These are phyloP conservation scores for Fusarium tricinctum DNA, from an alignment of 2,329 filamentous ascomycete species.

Conservation along the genomic window DNA sequence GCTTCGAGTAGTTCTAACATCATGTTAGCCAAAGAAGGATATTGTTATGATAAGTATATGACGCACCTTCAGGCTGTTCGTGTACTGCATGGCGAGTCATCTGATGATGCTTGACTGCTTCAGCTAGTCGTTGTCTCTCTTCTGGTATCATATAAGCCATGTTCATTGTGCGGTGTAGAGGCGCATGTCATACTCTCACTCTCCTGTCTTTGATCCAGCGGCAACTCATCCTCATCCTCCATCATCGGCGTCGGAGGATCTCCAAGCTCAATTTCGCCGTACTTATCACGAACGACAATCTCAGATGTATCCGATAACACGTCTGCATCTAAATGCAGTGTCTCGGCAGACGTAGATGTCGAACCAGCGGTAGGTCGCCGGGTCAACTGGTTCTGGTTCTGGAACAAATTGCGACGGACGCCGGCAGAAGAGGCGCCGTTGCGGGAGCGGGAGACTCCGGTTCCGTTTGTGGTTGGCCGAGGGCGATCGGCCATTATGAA, in stretches of 20 bases:
- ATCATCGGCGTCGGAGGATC: slow-evolving; percentile 67
- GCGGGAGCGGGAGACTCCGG: slow-evolving; percentile 34
- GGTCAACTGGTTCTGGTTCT: slow-evolving; percentile 69
- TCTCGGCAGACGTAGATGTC: slow-evolving; percentile 59
- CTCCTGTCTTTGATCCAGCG: slow-evolving; percentile 70
- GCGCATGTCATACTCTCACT: slow-evolving; percentile 62
- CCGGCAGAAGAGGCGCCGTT: slow-evolving; percentile 42
- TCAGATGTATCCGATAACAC: slow-evolving; percentile 63
- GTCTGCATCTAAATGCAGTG: slow-evolving; percentile 64
- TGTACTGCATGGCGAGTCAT: slow-evolving; percentile 67
- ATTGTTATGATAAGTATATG: slow-evolving; percentile 5
- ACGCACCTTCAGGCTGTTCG: slow-evolving; percentile 75
- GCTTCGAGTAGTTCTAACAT: slow-evolving; percentile 75
- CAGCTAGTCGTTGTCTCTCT: slow-evolving; percentile 71
- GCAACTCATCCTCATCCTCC: slow-evolving; percentile 69
- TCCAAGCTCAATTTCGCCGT: slow-evolving; percentile 73
- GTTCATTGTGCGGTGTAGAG: not conserved
- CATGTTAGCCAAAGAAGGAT: slow-evolving; percentile 24
- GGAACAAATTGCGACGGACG: slow-evolving; percentile 67
- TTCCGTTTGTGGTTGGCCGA: slow-evolving; percentile 40
- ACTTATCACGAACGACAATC: slow-evolving; percentile 73
- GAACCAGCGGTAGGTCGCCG: slow-evolving; percentile 66
- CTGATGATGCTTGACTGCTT: slow-evolving; percentile 73
- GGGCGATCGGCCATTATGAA: slow-evolving; percentile 46
- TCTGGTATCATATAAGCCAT: slow-evolving; percentile 54